Evolutionary conservation across 108 stramenopile species (phyloP), one percentile per base, ranked within the genome.

Genomic region (Asterionellopsis glacialis): DNA sequence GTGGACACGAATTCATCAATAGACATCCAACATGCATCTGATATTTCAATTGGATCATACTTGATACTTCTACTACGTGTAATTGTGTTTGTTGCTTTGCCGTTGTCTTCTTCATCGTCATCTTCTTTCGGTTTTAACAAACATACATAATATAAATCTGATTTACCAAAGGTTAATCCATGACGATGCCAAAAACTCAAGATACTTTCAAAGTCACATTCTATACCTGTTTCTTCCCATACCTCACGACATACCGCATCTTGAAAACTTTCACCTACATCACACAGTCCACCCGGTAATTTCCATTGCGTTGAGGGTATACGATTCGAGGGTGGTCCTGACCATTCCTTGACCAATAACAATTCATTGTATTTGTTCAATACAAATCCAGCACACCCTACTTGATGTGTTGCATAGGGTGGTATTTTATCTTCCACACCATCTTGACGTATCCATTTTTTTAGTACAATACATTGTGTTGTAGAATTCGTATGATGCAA

Each of bases 181-280:
- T 93, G 91, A 10, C 81, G 72, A 44, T 96, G 95, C 43, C 95
- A 80, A 44, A 96, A 86, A 33, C 83, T 75, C 9, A 96, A 57
- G 0, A 96, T 64, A 49, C 73, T 79, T 9, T 62, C 55, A 56
- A 86, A 94, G 0, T 60, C 64, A 28, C 80, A 72, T n/a, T 51
- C 43, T 24, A 96, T 84, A 3, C 95, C 95, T 7, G 95, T 96
- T 60, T 96, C 95, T 70, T 96, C 95, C 60, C 70, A 56, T 0
- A 94, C 93, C 69, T 96, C 95, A 14, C 95, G 70, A 40, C 70
- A 51, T 1, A 79, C 93, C 1, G 88, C 93, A 4, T 77, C 75
- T 44, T 78, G 70, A 33, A 96, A 67, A n/a, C 69, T 48, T 68
- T 96, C 95, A 1, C 90, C 93, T 41, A 87, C 44, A 21, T 96